A percentile compares a stretch with the other conserved stretches of the same genome.
Conservation (phyloP, 352 stramenopile species). For the Pythium aristosporum region DNA sequence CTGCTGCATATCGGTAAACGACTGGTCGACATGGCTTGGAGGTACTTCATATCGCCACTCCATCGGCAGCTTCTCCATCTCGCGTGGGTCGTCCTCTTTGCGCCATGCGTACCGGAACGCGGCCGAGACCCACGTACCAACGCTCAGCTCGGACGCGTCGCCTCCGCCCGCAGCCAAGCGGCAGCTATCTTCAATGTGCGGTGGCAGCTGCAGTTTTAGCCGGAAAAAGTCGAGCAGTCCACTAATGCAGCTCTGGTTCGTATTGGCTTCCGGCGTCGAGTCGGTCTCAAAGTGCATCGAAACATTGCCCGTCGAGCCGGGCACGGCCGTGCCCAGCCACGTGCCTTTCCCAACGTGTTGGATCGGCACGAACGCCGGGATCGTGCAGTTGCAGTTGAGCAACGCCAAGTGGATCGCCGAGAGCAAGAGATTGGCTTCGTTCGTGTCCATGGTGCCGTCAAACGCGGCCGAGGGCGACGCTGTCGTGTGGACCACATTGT, state of each 20-base stretch:
- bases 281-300: conserved; percentile 80
- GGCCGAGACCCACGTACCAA: conserved; percentile 66
- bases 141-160: conserved; percentile 34
- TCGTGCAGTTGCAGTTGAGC: conserved; percentile 80
- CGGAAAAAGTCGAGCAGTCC: conserved; percentile 82
- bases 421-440: conserved; percentile 64
- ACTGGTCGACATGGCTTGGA: neutral
- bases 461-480: conserved; percentile 3
- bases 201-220: conserved; percentile 68
- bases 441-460: conserved; percentile 48
- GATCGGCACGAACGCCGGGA: conserved; percentile 73
- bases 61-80: conserved; percentile 24
- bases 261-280: conserved; percentile 62
- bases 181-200: conserved; percentile 61
- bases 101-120: conserved; percentile 66
- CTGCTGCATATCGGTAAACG: conserved; percentile 2
- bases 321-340: conserved; percentile 68
- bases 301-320: conserved; percentile 69
- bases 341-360: conserved; percentile 49
- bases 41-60: conserved; percentile 13
- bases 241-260: conserved; percentile 77
- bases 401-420: conserved; percentile 73
- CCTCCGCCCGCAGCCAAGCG: conserved; percentile 32
- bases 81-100: conserved; percentile 43
- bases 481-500: no score